Evolutionary conservation across 106 monocot species (phyloP), one percentile per base, ranked within the genome.

Genomic region (Cymbidium sinense): DNA sequence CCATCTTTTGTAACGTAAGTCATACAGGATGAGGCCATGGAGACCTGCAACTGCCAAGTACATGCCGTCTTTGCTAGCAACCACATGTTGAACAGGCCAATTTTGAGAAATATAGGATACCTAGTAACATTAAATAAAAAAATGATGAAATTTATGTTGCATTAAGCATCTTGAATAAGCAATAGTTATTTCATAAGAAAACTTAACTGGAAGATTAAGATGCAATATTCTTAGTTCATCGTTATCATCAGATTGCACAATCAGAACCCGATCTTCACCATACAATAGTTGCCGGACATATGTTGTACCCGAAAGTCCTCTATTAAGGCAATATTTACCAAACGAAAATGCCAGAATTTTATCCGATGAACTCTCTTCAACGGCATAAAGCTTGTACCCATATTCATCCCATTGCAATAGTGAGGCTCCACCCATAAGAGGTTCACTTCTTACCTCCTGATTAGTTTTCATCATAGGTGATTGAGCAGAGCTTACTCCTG

Each of bases 101-200:
- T 99, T 99, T 84, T 99, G 99, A 36, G 95, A 95, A 82, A 99
- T 89, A 81, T 99, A 99, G 61, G 99, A 85, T 65, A 95, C 92
- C 99, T 99, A 88, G 21, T 76, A n/a, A n/a, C 8, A 43, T 21
- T n/a, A 28, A 15, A 75, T 80, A 37, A 37, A 86, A 64, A 77
- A 79, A 67, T 61, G 3, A 55, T 4, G 31, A 79, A 30, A 43
- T 72, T 64, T 13, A 52, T 43, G n/a, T 21, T 44, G 2, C 12
- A 83, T 70, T n/a, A 64, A 19, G 30, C 18, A 50, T 13, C 75
- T 58, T 78, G 18, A 73, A 69, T 47, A 47, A 44, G 31, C 3
- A 67, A 27, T 76, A 61, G n/a, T 84, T 77, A 81, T 31, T 34
- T 44, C 43, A 25, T 25, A 25, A 43, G 27, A 87, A 91, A 34